Percentiles rank a stretch among this genome's conserved stretches.
These are phyloP conservation scores for Diplotaxis tenuifolia DNA, from an alignment of 345 rosid species.

Conservation along the genomic window DNA sequence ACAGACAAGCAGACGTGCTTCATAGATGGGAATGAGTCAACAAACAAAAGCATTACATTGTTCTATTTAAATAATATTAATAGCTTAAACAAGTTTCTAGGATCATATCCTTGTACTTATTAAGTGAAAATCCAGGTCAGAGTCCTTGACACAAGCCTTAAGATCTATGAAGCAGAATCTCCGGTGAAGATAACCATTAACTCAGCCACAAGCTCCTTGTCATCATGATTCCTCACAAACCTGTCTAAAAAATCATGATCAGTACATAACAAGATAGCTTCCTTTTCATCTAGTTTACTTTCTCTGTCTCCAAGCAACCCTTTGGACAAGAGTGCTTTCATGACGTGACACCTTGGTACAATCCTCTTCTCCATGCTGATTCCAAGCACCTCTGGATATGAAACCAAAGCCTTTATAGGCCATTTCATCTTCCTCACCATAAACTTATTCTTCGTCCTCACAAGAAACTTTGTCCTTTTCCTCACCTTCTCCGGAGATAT, in stretches of 20 bases:
- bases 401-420: background rate
- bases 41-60: background rate
- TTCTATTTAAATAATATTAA: background rate
- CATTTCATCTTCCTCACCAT: constrained; percentile 40
- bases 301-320: constrained; percentile 4
- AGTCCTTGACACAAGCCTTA: constrained; percentile 1
- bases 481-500: background rate
- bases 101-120: background rate
- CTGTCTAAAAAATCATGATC: background rate
- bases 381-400: constrained; percentile 9
- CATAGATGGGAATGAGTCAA: background rate
- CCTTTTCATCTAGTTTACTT: background rate
- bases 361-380: constrained; percentile 38
- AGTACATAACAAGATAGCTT: background rate
- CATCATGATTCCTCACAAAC: constrained; percentile 1
- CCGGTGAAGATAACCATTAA: constrained; percentile 12
- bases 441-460: constrained; percentile 27
- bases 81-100: background rate
- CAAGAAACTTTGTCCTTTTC: constrained; percentile 28
- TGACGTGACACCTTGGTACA: constrained; percentile 39
- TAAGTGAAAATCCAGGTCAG: background rate
- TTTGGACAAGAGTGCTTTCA: constrained; percentile 29
- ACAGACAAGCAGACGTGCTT: background rate
- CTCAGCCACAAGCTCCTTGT: constrained; percentile 5
- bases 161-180: background rate